Evolutionary conservation across 1,284 basidiomycete species (phyloP).

Genomic region (Boletus hoseneyae): DNA sequence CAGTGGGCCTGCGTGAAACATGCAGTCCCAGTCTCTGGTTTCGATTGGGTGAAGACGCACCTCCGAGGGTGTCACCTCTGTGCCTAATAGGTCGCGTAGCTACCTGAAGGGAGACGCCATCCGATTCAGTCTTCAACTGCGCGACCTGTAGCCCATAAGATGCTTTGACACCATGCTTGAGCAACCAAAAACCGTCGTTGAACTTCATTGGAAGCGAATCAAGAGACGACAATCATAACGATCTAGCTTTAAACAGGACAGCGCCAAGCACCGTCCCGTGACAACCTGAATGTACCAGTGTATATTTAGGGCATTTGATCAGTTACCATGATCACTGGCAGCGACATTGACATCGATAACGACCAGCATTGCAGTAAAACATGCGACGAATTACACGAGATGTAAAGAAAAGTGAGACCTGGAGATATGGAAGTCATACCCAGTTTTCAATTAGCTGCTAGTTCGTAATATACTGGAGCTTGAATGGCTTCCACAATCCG

Average conservation of each 20-base stretch:
- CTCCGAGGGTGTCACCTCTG: constrained; percentile 67
- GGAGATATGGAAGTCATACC: too few relatives aligned
- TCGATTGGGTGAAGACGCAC: constrained; percentile 31
- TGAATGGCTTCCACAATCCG: too few relatives aligned
- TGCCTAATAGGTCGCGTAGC: constrained; percentile 63
- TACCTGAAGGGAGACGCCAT: constrained; percentile 57
- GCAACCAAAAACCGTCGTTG: constrained; percentile 67
- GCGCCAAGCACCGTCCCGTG: too few relatives aligned
- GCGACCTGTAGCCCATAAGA: constrained; percentile 56
- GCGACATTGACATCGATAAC: too few relatives aligned
- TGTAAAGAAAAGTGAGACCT: too few relatives aligned
- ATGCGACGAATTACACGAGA: too few relatives aligned
- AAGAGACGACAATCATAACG: background rate
- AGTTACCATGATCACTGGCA: too few relatives aligned
- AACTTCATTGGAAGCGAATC: constrained; percentile 39
- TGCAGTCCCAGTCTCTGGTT: background rate
- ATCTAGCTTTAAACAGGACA: background rate
- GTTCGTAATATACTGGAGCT: too few relatives aligned
- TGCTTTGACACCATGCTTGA: constrained; percentile 63
- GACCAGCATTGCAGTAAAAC: too few relatives aligned
- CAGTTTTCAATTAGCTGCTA: too few relatives aligned
- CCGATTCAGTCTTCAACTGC: constrained; percentile 40
- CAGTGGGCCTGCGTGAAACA: constrained; percentile 8
- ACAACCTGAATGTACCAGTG: too few relatives aligned
- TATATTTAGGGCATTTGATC: too few relatives aligned